Percentiles rank a stretch among this genome's conserved stretches.
These are phyloP conservation scores for Lagenaria siceraria DNA, from an alignment of 306 rosid species.

Conservation along the genomic window DNA sequence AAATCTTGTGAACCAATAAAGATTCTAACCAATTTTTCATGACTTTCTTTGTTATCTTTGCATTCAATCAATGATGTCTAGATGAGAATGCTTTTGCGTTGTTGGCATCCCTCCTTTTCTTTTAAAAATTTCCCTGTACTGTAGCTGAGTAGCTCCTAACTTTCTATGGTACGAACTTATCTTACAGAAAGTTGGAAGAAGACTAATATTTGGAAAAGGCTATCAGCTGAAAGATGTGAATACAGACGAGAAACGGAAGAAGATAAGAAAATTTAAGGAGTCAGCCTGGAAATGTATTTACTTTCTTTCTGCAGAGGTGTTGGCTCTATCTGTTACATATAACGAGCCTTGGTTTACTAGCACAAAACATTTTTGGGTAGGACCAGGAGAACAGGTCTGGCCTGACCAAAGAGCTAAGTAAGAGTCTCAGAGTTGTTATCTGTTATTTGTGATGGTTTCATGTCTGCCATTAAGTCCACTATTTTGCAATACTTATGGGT, in stretches of 20 bases:
- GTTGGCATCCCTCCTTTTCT: neutral
- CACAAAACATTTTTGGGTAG: conserved; percentile 75
- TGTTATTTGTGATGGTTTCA: neutral
- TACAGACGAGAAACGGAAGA: conserved; percentile 41
- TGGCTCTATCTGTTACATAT: conserved; percentile 60
- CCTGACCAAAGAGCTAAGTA: conserved; percentile 89
- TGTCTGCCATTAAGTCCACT: neutral
- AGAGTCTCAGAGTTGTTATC: conserved; percentile 13
- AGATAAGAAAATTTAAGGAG: conserved; percentile 80
- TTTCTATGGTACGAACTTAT: conserved; percentile 5
- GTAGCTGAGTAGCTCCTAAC: neutral
- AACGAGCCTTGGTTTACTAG: conserved; percentile 79
- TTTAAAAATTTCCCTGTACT: neutral
- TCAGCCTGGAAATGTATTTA: conserved; percentile 93
- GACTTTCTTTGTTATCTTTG: neutral
- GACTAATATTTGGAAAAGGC: conserved; percentile 61
- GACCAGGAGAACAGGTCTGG: conserved; percentile 89
- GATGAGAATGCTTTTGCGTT: neutral
- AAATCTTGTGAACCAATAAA: neutral
- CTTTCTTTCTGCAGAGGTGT: conserved; percentile 72
- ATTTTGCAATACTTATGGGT: neutral
- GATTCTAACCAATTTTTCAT: neutral
- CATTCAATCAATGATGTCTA: neutral
- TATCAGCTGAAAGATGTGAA: conserved; percentile 29
- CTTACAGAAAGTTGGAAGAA: conserved; percentile 56